A percentile compares a stretch with the other conserved stretches of the same genome.
These are phyloP conservation scores for Mycena leptocephala DNA, from an alignment of 768 basidiomycete genomes.

Conservation along the genomic window DNA sequence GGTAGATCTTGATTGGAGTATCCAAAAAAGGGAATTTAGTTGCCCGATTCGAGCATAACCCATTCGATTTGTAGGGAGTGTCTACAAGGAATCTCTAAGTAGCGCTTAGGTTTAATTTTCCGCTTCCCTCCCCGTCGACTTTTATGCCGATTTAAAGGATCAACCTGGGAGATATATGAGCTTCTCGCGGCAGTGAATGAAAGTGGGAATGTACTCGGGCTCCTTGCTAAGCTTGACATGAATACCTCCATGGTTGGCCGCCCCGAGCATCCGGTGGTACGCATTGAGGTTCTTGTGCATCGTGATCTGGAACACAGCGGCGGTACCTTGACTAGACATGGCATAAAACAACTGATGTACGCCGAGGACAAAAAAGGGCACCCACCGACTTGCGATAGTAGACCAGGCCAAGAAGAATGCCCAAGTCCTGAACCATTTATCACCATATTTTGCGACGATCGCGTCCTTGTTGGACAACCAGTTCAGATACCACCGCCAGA, in stretches of 20 bases:
- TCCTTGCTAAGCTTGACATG: constrained; percentile 74
- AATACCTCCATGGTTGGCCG: constrained; percentile 86
- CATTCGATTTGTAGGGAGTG: background rate
- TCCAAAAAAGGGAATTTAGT: background rate
- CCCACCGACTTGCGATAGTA: constrained; percentile 84
- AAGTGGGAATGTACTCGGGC: constrained; percentile 59
- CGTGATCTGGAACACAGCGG: constrained; percentile 97
- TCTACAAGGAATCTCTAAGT: constrained; percentile 9
- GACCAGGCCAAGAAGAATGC: constrained; percentile 97
- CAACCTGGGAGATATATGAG: background rate
- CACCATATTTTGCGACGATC: constrained; percentile 91
- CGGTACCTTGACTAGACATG: constrained; percentile 81
- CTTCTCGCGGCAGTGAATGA: background rate
- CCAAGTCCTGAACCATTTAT: constrained; percentile 96
- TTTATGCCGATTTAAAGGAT: constrained; percentile 1
- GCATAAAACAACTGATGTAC: background rate
- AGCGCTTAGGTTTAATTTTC: constrained; percentile 15
- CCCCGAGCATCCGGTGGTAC: constrained; percentile 92
- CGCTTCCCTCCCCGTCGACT: background rate
- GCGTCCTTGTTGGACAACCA: constrained; percentile 96
- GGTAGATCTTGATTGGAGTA: too few relatives aligned
- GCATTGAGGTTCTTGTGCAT: constrained; percentile 98
- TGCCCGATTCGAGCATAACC: background rate
- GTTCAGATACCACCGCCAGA: constrained; percentile 96
- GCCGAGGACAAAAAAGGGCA: background rate